A percentile compares a stretch with the other conserved stretches of the same genome.
phyloP scores from a whole-genome alignment of 2,329 filamentous ascomycete species.

The Penicillium sp. region DNA sequence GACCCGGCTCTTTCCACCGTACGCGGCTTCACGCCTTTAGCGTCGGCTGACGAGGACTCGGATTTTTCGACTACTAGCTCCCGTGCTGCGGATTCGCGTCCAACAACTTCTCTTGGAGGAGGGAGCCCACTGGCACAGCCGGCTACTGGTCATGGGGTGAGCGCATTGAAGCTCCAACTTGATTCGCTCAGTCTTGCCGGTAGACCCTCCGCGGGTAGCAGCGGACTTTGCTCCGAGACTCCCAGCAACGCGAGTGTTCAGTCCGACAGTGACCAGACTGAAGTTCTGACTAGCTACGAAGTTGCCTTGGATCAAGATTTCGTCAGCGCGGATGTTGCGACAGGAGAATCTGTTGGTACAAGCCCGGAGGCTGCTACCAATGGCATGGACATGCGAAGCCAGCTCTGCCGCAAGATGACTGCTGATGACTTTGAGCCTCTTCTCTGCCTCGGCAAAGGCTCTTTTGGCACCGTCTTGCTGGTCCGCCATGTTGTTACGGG shows the following conservation, averaged over 20 bases:
- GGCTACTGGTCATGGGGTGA: conserved; percentile 66
- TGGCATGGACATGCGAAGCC: conserved; percentile 53
- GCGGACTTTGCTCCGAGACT: conserved; percentile 45
- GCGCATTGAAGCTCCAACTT: conserved; percentile 75
- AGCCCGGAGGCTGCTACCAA: conserved; percentile 39
- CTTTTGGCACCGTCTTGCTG: conserved; percentile 89
- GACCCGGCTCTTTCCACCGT: conserved; percentile 41
- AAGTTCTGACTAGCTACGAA: conserved; percentile 77
- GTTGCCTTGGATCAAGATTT: conserved; percentile 83
- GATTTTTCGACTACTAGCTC: conserved; percentile 43
- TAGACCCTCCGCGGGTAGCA: conserved; percentile 56
- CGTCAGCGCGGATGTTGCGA: conserved; percentile 59
- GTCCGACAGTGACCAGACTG: conserved; percentile 64
- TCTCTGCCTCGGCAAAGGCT: conserved; percentile 91
- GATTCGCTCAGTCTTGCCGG: conserved; percentile 71
- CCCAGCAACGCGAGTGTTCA: conserved; percentile 60
- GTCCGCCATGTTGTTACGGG: conserved; percentile 88
- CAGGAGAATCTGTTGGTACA: conserved; percentile 34
- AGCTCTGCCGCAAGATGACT: conserved; percentile 75
- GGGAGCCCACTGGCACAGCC: conserved; percentile 53
- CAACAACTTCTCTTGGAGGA: conserved; percentile 16
- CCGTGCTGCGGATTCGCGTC: conserved; percentile 16
- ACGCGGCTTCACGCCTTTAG: conserved; percentile 44
- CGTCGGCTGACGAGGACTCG: conserved; percentile 48
- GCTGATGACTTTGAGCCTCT: conserved; percentile 86